Evolutionary conservation across 2,329 filamentous ascomycete genomes (phyloP).

Genomic region (Trichoderma breve): DNA sequence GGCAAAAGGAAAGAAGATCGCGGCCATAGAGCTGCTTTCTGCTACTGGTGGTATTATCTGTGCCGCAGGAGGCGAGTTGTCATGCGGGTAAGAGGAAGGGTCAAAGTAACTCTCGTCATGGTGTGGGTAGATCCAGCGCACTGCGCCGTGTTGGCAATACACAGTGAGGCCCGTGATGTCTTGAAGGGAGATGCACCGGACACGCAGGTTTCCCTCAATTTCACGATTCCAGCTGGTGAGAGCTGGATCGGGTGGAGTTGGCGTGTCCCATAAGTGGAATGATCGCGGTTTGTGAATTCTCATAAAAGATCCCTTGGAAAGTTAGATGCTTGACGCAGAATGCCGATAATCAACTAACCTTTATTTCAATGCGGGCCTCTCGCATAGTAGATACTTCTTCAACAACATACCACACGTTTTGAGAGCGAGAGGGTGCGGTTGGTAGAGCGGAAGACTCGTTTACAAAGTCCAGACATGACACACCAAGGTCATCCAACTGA

Average conservation of each 20-base stretch:
- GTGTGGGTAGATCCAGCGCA: not conserved
- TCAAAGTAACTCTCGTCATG: not conserved
- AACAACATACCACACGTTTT: not conserved
- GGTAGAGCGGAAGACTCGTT: not conserved
- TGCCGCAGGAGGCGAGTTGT: not conserved
- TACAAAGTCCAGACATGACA: not conserved
- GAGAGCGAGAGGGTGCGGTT: not conserved
- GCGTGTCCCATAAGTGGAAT: not conserved
- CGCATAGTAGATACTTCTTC: not conserved
- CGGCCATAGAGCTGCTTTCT: not conserved
- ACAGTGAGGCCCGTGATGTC: not conserved
- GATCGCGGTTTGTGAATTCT: not conserved
- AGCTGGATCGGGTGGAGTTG: not conserved
- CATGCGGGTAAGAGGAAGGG: not conserved
- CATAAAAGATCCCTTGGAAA: not conserved
- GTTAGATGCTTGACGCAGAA: not conserved
- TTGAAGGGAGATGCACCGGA: not conserved
- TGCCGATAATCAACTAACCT: not conserved
- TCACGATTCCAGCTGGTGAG: not conserved
- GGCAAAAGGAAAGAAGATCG: not conserved
- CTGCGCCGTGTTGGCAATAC: not conserved
- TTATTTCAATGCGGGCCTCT: not conserved
- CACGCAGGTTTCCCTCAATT: not conserved
- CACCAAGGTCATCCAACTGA: not conserved
- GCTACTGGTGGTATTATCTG: not conserved